Percentiles rank a stretch among this genome's conserved stretches.
These are phyloP conservation scores for Nitzschia sp. DNA, from an alignment of 108 stramenopile species.

Conservation along the genomic window DNA sequence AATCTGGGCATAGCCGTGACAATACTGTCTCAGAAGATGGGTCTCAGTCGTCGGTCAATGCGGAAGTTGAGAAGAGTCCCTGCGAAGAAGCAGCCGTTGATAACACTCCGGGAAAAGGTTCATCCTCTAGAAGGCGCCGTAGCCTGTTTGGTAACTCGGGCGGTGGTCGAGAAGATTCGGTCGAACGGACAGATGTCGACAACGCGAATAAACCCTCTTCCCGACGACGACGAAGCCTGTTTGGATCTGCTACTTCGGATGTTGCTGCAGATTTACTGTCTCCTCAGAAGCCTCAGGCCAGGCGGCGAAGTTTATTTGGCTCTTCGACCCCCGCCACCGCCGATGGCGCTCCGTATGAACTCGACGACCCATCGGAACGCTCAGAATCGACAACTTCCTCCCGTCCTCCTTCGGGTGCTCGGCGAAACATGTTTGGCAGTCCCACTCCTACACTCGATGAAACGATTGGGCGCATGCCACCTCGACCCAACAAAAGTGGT, in stretches of 20 bases:
- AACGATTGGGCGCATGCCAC: not conserved
- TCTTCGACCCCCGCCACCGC: not conserved
- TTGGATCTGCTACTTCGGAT: conserved; percentile 1
- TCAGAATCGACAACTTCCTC: conserved; percentile 1
- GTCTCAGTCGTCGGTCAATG: not conserved
- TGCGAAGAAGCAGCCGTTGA: not conserved
- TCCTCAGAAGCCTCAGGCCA: too few relatives aligned
- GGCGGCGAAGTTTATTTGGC: not conserved
- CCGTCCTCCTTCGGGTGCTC: not conserved
- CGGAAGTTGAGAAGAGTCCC: not conserved
- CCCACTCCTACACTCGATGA: not conserved
- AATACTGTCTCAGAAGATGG: not conserved
- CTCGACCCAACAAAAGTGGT: not conserved
- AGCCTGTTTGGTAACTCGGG: not conserved
- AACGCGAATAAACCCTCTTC: not conserved
- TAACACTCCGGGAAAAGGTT: not conserved
- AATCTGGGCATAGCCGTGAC: conserved; percentile 7
- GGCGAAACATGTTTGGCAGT: not conserved
- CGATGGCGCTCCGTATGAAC: too few relatives aligned
- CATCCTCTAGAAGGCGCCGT: not conserved
- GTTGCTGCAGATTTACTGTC: not conserved
- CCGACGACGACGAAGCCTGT: conserved; percentile 4
- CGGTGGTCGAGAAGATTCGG: not conserved
- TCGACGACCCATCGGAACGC: conserved; percentile 1
- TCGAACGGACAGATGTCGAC: not conserved